phyloP scores from a whole-genome alignment of 352 stramenopile species.

The Salisapilia sapeloensis region DNA sequence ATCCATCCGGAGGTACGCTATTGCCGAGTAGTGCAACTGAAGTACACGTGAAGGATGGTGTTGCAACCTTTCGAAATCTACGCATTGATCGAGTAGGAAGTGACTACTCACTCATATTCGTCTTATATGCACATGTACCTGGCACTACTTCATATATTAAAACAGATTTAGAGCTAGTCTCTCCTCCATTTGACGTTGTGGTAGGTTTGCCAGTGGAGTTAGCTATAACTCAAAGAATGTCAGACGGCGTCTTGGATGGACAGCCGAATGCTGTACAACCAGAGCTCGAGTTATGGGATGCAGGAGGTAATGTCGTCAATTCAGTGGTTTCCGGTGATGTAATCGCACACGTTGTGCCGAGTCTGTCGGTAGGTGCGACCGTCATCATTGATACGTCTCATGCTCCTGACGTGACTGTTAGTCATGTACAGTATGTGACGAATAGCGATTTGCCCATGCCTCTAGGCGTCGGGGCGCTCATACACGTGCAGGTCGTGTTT shows the following conservation, averaged over 20 bases:
- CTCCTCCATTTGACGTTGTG: constrained; percentile 37
- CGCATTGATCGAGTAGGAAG: constrained; percentile 57
- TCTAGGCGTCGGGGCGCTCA: constrained; percentile 40
- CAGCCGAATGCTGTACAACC: constrained; percentile 60
- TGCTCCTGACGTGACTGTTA: constrained; percentile 23
- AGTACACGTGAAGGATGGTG: constrained; percentile 18
- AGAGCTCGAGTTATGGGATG: constrained; percentile 36
- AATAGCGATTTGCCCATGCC: constrained; percentile 23
- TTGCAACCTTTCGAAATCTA: constrained; percentile 54
- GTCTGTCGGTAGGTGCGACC: constrained; percentile 27
- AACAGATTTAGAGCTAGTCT: constrained; percentile 32
- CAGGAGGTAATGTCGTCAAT: constrained; percentile 44
- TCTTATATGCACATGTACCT: constrained; percentile 27
- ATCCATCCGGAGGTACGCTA: constrained; percentile 39
- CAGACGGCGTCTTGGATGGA: constrained; percentile 51
- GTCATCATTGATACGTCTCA: constrained; percentile 46
- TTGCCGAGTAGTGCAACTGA: constrained; percentile 18
- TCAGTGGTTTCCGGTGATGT: constrained; percentile 25
- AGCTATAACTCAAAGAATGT: constrained; percentile 25
- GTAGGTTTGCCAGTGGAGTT: constrained; percentile 25
- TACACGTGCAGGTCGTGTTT: constrained; percentile 54
- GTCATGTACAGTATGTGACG: constrained; percentile 17
- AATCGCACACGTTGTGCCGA: constrained; percentile 36
- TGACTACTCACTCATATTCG: constrained; percentile 59
- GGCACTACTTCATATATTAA: constrained; percentile 20